These are phyloP conservation scores for Fraxinus baroniana DNA, from an alignment of 305 asterid species.

Conservation along the genomic window DNA sequence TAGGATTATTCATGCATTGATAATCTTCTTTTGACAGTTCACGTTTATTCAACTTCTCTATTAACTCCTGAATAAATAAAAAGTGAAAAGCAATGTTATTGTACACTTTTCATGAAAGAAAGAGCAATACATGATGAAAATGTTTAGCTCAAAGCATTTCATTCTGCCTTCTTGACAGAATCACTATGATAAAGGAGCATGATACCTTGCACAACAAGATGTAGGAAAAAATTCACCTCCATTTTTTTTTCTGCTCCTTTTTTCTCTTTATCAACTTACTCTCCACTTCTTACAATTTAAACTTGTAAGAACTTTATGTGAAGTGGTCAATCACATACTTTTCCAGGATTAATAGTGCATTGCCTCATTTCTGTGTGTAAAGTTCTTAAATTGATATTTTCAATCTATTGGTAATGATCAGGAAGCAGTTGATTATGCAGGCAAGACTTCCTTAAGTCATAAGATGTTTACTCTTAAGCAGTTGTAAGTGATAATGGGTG, in stretches of 20 bases:
- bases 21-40: conserved; percentile 77
- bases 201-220: background rate
- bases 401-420: background rate
- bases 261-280: background rate
- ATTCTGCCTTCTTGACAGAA: background rate
- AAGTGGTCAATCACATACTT: background rate
- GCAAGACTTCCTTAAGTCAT: background rate
- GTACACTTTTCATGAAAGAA: background rate
- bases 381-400: background rate
- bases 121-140: background rate
- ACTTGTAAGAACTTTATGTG: background rate
- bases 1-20: conserved; percentile 62
- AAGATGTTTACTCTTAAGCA: background rate
- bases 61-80: conserved; percentile 51
- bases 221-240: background rate
- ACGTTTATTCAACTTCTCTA: conserved; percentile 77
- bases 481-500: background rate
- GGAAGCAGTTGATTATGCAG: background rate
- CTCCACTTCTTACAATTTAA: background rate
- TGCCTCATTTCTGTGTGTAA: background rate
- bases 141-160: background rate
- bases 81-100: conserved; percentile 22
- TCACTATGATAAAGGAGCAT: background rate
- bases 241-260: background rate
- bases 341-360: background rate